Evolutionary conservation across 2,329 filamentous ascomycete species (phyloP).

Genomic region (Aureobasidium sp.): DNA sequence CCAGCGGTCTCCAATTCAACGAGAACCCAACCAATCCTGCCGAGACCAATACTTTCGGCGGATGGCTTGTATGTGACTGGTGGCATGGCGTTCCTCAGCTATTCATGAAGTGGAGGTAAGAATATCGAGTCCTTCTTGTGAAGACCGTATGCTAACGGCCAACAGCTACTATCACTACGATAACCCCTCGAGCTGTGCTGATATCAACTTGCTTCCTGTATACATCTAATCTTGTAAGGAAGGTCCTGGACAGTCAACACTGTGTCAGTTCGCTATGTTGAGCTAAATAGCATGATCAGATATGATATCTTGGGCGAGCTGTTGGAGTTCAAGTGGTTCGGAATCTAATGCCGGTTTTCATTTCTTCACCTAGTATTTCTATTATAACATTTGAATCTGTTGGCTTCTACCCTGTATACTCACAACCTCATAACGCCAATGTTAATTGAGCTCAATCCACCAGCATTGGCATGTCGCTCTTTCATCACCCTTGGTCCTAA

Average conservation of each 20-base stretch:
- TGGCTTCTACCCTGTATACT: no score
- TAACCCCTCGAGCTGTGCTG: constrained; percentile 25
- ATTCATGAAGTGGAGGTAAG: constrained; percentile 23
- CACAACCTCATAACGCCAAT: no score
- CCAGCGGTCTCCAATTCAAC: constrained; percentile 27
- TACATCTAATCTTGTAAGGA: constrained; percentile 17
- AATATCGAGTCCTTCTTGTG: background rate
- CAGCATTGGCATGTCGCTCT: no score
- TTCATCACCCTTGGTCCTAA: background rate
- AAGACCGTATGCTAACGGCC: background rate
- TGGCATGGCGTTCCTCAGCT: constrained; percentile 28
- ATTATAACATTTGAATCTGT: no score
- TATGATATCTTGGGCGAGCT: no score
- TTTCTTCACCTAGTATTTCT: no score
- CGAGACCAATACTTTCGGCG: background rate
- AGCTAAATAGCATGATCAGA: no score
- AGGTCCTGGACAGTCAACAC: background rate
- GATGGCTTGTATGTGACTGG: constrained; percentile 25
- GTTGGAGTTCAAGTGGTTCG: no score
- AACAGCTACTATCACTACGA: background rate
- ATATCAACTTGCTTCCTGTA: constrained; percentile 23
- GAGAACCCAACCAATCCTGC: background rate
- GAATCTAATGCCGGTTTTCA: no score
- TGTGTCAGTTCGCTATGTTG: no score
- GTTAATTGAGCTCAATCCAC: no score